Conservation (phyloP, 129 eudicot species). For the Flaveria robusta region DNA sequence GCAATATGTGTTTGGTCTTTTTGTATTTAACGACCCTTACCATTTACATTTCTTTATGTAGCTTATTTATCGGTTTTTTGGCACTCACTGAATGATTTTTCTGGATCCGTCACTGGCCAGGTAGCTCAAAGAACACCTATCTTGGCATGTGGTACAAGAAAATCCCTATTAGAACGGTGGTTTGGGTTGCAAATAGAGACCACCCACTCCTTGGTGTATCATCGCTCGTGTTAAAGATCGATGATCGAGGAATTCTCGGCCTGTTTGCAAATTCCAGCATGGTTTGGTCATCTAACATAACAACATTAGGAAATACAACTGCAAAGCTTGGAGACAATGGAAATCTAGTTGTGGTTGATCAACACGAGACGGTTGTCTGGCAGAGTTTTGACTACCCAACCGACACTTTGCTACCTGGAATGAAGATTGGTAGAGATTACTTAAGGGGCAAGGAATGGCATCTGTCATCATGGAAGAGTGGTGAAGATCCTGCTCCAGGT, state of each 20-base stretch:
- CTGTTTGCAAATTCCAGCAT: background rate
- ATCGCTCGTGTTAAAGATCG: background rate
- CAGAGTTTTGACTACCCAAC: conserved; percentile 31
- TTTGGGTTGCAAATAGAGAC: conserved; percentile 36
- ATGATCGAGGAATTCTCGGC: conserved; percentile 8
- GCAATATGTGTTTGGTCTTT: no score
- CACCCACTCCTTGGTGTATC: background rate
- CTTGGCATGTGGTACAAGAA: conserved; percentile 35
- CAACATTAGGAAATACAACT: background rate
- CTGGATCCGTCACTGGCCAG: no score
- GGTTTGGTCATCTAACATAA: conserved; percentile 31
- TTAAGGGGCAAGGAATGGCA: conserved; percentile 16
- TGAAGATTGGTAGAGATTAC: conserved; percentile 26
- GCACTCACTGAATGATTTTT: no score
- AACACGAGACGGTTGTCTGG: background rate
- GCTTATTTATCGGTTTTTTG: no score
- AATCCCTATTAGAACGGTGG: conserved; percentile 15
- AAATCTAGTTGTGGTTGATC: conserved; percentile 18
- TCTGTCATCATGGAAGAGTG: conserved; percentile 29
- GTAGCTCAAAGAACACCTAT: conserved; percentile 5
- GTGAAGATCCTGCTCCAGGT: conserved; percentile 27
- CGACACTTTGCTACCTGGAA: conserved; percentile 29
- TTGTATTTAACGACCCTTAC: no score
- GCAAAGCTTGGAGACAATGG: conserved; percentile 22
- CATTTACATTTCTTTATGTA: no score